phyloP scores from a whole-genome alignment of 345 rosid species.

The Sonneratia caseolaris region DNA sequence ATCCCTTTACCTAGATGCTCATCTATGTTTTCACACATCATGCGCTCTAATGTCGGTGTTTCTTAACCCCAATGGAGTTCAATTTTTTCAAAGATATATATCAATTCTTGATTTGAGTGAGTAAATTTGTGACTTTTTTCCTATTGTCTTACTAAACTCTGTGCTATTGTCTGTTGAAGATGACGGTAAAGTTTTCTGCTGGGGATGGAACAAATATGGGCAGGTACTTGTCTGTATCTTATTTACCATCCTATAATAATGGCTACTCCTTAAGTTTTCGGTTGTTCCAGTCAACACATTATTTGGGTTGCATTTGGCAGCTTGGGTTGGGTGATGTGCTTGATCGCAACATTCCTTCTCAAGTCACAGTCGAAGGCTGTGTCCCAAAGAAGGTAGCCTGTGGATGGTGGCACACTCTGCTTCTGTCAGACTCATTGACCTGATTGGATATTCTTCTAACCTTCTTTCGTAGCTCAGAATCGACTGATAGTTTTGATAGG shows the following conservation, averaged over 20 bases:
- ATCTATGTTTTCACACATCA: no score
- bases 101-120: no score
- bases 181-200: slow-evolving; percentile 67
- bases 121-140: neutral
- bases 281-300: neutral
- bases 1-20: neutral
- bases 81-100: no score
- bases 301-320: slow-evolving; percentile 31
- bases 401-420: slow-evolving; percentile 99
- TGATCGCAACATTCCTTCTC: slow-evolving; percentile 71
- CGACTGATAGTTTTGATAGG: neutral
- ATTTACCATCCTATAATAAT: neutral
- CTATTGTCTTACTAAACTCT: neutral
- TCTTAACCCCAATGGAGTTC: no score
- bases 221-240: slow-evolving; percentile 45
- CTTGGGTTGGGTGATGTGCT: slow-evolving; percentile 88
- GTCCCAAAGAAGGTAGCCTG: slow-evolving; percentile 60
- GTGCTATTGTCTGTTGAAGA: slow-evolving; percentile 35
- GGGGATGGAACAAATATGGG: slow-evolving; percentile 99
- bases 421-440: slow-evolving; percentile 50
- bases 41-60: no score
- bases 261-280: neutral
- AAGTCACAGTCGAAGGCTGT: slow-evolving; percentile 51
- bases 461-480: neutral
- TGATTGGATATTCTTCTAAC: slow-evolving; percentile 15